Percentiles rank a stretch among this genome's conserved stretches.
These are phyloP conservation scores for Phanerochaete sordida DNA, from an alignment of 768 basidiomycete species.

Conservation along the genomic window DNA sequence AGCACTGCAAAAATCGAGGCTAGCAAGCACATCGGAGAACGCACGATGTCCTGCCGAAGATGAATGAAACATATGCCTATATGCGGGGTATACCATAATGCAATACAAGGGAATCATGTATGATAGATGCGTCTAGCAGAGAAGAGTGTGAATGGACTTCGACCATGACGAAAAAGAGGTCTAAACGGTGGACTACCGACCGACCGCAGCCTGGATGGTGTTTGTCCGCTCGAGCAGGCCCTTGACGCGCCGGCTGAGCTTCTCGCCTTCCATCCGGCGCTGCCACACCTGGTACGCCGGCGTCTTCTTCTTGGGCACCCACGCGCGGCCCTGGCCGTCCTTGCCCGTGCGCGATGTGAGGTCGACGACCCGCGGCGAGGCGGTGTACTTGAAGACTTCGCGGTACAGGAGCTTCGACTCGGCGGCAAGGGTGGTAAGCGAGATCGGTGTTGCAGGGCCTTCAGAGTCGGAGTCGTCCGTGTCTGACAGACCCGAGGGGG, in stretches of 20 bases:
- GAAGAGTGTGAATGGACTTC: not conserved
- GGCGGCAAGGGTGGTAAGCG: conserved; percentile 65
- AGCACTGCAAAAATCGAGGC: not conserved
- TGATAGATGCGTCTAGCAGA: not conserved
- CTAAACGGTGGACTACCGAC: not conserved
- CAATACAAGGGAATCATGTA: conserved; percentile 4
- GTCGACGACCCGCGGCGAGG: conserved; percentile 83
- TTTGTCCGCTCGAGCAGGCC: conserved; percentile 68
- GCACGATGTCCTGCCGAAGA: not conserved
- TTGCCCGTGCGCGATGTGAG: conserved; percentile 61
- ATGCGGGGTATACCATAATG: conserved; percentile 9
- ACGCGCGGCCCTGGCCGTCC: conserved; percentile 38
- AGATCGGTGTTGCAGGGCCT: conserved; percentile 38
- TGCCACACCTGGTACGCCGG: conserved; percentile 82
- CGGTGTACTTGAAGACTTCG: conserved; percentile 85
- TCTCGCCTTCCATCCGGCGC: conserved; percentile 72
- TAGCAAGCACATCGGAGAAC: not conserved
- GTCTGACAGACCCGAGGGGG: conserved; percentile 63
- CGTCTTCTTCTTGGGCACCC: conserved; percentile 78
- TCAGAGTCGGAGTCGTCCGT: conserved; percentile 59
- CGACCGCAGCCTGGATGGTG: conserved; percentile 17
- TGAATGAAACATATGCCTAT: not conserved
- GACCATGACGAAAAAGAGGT: not conserved
- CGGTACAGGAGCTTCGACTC: conserved; percentile 86
- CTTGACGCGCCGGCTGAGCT: conserved; percentile 63